Conservation (phyloP, 176 grass and related monocot species). For the Leersia perrieri region DNA sequence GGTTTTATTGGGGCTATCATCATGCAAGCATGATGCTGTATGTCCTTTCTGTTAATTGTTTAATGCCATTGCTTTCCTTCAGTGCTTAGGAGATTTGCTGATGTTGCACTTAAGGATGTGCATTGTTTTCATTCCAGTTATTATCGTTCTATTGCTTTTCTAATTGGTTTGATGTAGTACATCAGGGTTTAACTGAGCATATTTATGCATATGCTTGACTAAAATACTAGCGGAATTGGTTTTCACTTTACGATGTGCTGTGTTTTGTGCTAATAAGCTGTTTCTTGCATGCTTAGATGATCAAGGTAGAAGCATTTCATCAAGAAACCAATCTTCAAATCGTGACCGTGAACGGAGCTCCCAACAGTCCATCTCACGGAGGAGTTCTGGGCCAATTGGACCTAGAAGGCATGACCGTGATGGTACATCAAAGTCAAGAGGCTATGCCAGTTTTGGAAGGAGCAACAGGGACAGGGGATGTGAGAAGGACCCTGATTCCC, state of each 20-base stretch:
- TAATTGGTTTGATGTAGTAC: not conserved
- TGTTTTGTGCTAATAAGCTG: constrained; percentile 34
- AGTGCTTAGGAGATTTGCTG: not conserved
- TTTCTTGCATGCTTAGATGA: constrained; percentile 40
- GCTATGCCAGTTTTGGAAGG: constrained; percentile 71
- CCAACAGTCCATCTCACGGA: constrained; percentile 39
- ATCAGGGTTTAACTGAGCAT: not conserved
- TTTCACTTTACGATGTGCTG: not conserved
- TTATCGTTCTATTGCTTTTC: not conserved
- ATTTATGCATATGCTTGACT: not conserved
- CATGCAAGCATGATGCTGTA: not conserved
- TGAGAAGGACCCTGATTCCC: constrained; percentile 52
- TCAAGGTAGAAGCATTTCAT: constrained; percentile 33
- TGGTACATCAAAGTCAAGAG: constrained; percentile 46
- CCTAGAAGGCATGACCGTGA: constrained; percentile 39
- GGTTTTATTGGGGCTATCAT: not conserved
- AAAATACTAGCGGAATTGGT: not conserved
- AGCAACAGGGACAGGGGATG: constrained; percentile 41
- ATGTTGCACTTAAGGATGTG: constrained; percentile 6
- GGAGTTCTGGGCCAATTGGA: constrained; percentile 43
- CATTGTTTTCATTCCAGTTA: not conserved
- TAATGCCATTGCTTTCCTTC: not conserved
- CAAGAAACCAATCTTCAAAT: constrained; percentile 38
- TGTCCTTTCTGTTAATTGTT: not conserved
- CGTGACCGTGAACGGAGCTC: constrained; percentile 45